These are phyloP conservation scores for Phytophthora colocasiae DNA, from an alignment of 352 stramenopile species.

Conservation along the genomic window DNA sequence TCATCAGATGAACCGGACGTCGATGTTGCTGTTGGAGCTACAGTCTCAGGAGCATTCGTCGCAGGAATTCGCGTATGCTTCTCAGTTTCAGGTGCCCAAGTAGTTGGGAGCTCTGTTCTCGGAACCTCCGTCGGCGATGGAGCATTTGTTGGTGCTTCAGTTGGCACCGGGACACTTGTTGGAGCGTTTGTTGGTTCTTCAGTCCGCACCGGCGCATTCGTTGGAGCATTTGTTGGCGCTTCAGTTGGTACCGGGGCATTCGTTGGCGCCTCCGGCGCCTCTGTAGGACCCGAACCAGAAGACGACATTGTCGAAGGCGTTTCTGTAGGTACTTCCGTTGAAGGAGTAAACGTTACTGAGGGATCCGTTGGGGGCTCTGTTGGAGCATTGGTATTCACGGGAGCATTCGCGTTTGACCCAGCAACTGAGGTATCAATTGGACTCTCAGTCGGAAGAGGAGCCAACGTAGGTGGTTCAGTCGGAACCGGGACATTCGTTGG, in stretches of 20 bases:
- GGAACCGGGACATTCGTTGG: constrained; percentile 13
- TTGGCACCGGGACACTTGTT: not conserved
- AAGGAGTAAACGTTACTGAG: constrained; percentile 1
- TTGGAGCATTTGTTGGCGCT: not conserved
- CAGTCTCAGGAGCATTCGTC: constrained; percentile 17
- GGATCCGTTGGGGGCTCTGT: not conserved
- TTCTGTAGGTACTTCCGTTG: not conserved
- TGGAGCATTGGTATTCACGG: constrained; percentile 12
- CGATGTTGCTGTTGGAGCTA: constrained; percentile 15
- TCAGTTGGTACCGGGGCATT: not conserved
- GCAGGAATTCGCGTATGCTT: not conserved
- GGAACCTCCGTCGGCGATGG: constrained; percentile 5
- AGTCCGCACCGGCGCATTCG: constrained; percentile 1
- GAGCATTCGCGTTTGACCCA: constrained; percentile 3
- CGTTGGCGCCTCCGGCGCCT: constrained; percentile 7
- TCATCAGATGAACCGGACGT: constrained; percentile 20
- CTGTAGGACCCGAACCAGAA: constrained; percentile 4
- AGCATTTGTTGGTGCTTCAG: constrained; percentile 12
- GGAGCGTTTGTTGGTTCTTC: constrained; percentile 12
- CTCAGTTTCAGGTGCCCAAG: constrained; percentile 6
- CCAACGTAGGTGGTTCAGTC: not conserved
- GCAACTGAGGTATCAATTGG: constrained; percentile 3
- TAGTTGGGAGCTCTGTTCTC: constrained; percentile 11
- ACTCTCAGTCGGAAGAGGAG: not conserved
- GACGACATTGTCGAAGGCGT: constrained; percentile 1